These are phyloP conservation scores for Pythium myriotylum DNA, from an alignment of 352 stramenopile genomes.

Conservation along the genomic window DNA sequence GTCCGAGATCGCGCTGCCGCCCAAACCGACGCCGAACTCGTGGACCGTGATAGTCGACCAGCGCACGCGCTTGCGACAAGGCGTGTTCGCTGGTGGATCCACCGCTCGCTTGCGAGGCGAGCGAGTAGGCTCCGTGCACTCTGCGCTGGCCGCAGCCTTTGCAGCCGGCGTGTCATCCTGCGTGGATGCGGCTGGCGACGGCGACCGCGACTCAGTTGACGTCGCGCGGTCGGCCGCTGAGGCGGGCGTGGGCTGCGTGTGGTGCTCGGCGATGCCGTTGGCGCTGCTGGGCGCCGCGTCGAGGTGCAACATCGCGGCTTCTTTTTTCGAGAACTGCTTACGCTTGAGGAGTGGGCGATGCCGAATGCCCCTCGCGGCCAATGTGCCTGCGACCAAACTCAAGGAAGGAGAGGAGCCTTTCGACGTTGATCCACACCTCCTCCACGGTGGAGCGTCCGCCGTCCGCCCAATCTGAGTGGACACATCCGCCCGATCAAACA, in stretches of 20 bases:
- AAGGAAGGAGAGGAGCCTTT: constrained; percentile 35
- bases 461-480: constrained; percentile 7
- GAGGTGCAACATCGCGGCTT: constrained; percentile 14
- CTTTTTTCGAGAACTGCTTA: constrained; percentile 15
- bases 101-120: constrained; percentile 8
- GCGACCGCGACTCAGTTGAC: neutral
- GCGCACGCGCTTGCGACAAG: constrained; percentile 34
- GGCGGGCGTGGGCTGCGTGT: neutral
- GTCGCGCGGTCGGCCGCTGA: neutral
- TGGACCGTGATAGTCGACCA: constrained; percentile 54
- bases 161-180: constrained; percentile 5
- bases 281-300: constrained; percentile 2
- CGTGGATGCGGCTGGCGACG: neutral
- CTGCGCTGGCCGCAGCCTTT: neutral
- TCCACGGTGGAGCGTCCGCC: constrained; percentile 20
- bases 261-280: neutral
- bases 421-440: constrained; percentile 33
- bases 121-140: neutral
- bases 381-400: constrained; percentile 28
- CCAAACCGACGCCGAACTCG: constrained; percentile 49
- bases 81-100: constrained; percentile 10
- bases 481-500: constrained; percentile 8
- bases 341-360: constrained; percentile 2
- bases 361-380: constrained; percentile 27
- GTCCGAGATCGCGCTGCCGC: constrained; percentile 42